Percentiles rank a stretch among this genome's conserved stretches.
Evolutionary conservation across 495 filamentous ascomycete species (phyloP).

Genomic region (Oidiodendron maius): DNA sequence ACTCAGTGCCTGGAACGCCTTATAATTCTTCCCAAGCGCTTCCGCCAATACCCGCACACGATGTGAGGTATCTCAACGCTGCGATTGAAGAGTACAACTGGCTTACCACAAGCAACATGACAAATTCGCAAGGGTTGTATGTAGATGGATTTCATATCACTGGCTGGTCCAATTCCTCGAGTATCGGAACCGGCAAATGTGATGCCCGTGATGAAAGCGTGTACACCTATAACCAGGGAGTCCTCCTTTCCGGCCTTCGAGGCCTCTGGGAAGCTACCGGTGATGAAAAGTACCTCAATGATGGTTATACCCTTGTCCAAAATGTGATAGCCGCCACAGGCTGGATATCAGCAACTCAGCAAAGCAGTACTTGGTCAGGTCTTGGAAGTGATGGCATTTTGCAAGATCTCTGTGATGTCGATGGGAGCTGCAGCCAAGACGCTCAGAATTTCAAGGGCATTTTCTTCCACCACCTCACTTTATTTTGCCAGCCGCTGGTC

Average conservation of each 20-base stretch:
- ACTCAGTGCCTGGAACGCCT: conserved; percentile 25
- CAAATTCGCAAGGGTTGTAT: conserved; percentile 65
- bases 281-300: conserved; percentile 56
- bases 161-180: conserved; percentile 40
- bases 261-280: conserved; percentile 72
- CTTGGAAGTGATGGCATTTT: conserved; percentile 72
- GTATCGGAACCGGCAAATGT: conserved; percentile 47
- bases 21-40: not conserved
- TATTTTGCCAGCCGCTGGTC: conserved; percentile 67
- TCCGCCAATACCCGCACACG: conserved; percentile 34
- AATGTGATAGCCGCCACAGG: conserved; percentile 72
- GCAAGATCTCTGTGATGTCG: conserved; percentile 75
- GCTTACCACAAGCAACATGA: conserved; percentile 74
- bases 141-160: conserved; percentile 85
- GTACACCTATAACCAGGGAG: conserved; percentile 93
- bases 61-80: conserved; percentile 57
- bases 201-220: conserved; percentile 81
- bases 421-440: conserved; percentile 72
- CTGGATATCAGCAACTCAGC: conserved; percentile 35
- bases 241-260: conserved; percentile 75
- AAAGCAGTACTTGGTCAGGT: conserved; percentile 53
- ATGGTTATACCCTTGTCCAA: conserved; percentile 68
- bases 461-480: conserved; percentile 77
- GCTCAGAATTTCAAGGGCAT: conserved; percentile 90
- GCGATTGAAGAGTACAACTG: conserved; percentile 72